Conservation (phyloP, 139 green algal species). For the Chlamydomonas sphaeroides region DNA sequence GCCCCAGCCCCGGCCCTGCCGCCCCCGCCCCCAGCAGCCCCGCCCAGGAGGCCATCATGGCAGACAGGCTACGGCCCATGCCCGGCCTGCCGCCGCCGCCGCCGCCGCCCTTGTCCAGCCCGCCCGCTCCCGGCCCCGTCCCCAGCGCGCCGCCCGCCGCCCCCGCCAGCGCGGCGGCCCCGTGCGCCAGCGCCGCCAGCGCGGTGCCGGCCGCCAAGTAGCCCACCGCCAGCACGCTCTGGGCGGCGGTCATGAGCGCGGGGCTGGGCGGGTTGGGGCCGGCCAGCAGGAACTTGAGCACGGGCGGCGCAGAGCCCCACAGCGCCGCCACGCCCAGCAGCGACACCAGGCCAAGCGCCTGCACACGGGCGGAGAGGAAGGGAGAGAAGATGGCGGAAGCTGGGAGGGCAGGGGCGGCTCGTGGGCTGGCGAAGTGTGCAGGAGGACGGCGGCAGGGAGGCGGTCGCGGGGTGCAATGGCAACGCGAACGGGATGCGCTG, state of each 20-base stretch:
- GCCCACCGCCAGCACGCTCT: slow-evolving; percentile 5
- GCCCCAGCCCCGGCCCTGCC: neutral
- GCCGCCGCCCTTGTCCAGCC: neutral
- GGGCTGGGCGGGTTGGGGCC: neutral
- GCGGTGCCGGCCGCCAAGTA: neutral
- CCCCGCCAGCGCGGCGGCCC: neutral
- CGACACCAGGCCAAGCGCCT: slow-evolving; percentile 2
- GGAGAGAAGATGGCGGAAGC: too few relatives aligned
- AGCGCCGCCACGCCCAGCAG: slow-evolving; percentile 7
- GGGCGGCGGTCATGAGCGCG: slow-evolving; percentile 17
- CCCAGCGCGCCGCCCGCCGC: neutral
- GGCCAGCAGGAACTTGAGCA: slow-evolving; percentile 30
- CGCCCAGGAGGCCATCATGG: too few relatives aligned
- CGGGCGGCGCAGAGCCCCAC: slow-evolving; percentile 16
- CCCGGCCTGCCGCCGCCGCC: too few relatives aligned
- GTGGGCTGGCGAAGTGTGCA: too few relatives aligned
- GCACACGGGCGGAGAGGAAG: too few relatives aligned
- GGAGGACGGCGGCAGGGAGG: too few relatives aligned
- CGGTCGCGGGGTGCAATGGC: too few relatives aligned
- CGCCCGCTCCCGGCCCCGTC: too few relatives aligned
- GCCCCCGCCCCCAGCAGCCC: neutral
- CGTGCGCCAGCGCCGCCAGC: neutral
- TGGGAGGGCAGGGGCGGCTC: too few relatives aligned
- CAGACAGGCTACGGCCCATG: too few relatives aligned
- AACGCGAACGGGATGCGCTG: too few relatives aligned